phyloP scores from a whole-genome alignment of 306 rosid genomes.

The Hylodesmum podocarpum region DNA sequence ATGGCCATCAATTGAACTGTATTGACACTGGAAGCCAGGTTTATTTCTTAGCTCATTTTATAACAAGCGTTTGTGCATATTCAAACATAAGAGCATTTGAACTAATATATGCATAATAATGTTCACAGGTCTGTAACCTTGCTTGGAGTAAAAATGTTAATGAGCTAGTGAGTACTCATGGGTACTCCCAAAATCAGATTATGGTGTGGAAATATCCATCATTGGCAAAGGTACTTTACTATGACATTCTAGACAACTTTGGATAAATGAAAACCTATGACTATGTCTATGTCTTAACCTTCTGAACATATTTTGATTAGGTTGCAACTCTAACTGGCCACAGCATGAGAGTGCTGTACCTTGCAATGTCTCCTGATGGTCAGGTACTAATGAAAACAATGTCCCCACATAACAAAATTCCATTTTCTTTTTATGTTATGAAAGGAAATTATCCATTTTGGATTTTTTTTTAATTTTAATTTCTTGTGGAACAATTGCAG shows the following conservation, averaged over 20 bases:
- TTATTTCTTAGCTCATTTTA: background rate
- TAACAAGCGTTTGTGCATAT: background rate
- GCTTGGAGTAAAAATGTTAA: slow-evolving; percentile 98
- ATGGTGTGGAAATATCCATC: slow-evolving; percentile 99
- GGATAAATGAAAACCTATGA: background rate
- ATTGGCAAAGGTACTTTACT: slow-evolving; percentile 77
- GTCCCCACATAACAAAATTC: background rate
- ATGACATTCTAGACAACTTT: background rate
- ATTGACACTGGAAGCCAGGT: slow-evolving; percentile 99
- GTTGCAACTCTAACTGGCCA: slow-evolving; percentile 98
- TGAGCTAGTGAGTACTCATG: slow-evolving; percentile 95
- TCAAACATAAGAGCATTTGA: background rate
- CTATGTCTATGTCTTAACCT: background rate
- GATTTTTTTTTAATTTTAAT: background rate
- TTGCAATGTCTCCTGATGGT: slow-evolving; percentile 98
- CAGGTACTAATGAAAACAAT: slow-evolving; percentile 55
- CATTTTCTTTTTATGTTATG: background rate
- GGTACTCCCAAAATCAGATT: slow-evolving; percentile 96
- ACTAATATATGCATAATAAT: background rate
- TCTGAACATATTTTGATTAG: slow-evolving; percentile 34
- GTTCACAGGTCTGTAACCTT: slow-evolving; percentile 93
- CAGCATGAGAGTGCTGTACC: slow-evolving; percentile 93
- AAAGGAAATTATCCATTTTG: background rate
- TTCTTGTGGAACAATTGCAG: slow-evolving; percentile 44
- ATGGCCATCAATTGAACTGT: slow-evolving; percentile 82